Conservation (phyloP, 2,329 filamentous ascomycete genomes). For the Diaporthe citriasiana region DNA sequence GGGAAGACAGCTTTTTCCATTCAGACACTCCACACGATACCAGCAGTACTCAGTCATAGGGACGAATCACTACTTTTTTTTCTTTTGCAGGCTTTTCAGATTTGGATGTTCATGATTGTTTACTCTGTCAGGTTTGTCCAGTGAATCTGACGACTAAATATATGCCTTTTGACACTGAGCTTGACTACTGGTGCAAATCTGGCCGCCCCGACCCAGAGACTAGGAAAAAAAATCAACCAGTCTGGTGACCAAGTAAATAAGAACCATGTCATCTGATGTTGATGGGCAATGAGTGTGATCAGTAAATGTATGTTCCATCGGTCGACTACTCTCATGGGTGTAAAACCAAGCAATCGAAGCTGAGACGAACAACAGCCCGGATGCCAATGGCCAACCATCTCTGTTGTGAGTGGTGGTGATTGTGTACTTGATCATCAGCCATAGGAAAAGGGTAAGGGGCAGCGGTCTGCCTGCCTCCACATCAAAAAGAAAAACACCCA, state of each 20-base stretch:
- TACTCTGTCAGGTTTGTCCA: too few relatives aligned
- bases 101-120: background rate
- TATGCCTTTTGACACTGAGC: background rate
- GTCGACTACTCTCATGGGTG: background rate
- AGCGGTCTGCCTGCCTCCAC: conserved; percentile 4
- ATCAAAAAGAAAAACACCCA: conserved; percentile 1
- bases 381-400: background rate
- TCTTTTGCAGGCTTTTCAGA: background rate
- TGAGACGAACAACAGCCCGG: background rate
- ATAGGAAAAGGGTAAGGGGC: background rate
- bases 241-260: too few relatives aligned
- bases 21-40: conserved; percentile 27
- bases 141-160: background rate
- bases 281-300: background rate
- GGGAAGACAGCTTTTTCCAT: background rate
- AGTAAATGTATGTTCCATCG: conserved; percentile 12
- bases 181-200: too few relatives aligned
- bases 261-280: too few relatives aligned
- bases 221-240: too few relatives aligned
- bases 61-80: conserved; percentile 16
- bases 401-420: background rate
- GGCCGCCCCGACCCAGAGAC: too few relatives aligned
- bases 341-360: background rate
- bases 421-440: conserved; percentile 29
- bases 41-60: conserved; percentile 24